These are phyloP conservation scores for Phylloporus rhodoxanthus DNA, from an alignment of 768 basidiomycete species.

Conservation along the genomic window DNA sequence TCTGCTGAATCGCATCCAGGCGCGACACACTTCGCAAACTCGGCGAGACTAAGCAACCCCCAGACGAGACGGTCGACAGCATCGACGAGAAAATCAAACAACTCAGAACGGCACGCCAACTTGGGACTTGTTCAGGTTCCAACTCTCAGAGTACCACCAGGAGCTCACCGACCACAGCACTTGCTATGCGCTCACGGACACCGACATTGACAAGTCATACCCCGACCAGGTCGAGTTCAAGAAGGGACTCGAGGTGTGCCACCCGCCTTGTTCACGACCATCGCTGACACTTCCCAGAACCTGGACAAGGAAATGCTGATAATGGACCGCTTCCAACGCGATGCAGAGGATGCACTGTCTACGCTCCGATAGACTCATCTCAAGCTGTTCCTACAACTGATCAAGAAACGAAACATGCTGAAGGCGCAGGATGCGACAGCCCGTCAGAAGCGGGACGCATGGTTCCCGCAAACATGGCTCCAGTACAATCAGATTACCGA, in stretches of 20 bases:
- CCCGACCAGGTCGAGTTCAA: conserved; percentile 24
- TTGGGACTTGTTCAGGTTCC: conserved; percentile 26
- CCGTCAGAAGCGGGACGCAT: conserved; percentile 25
- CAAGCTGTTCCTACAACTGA: conserved; percentile 18
- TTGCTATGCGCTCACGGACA: conserved; percentile 24
- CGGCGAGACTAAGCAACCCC: conserved; percentile 7
- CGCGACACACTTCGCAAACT: conserved; percentile 20
- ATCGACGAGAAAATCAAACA: conserved; percentile 26
- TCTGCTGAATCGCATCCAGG: conserved; percentile 1
- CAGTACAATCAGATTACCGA: conserved; percentile 29
- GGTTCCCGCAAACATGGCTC: conserved; percentile 25
- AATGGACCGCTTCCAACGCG: conserved; percentile 20
- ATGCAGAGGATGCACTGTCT: conserved; percentile 26
- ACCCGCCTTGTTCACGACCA: neutral
- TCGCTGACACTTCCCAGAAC: conserved; percentile 10
- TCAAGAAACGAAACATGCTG: conserved; percentile 7
- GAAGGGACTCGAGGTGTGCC: conserved; percentile 19
- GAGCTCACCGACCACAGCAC: conserved; percentile 29
- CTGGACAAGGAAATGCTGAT: conserved; percentile 14
- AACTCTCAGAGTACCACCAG: conserved; percentile 29
- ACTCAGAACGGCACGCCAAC: conserved; percentile 26
- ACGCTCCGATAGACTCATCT: conserved; percentile 30
- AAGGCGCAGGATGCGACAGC: conserved; percentile 15
- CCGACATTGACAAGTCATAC: conserved; percentile 24
- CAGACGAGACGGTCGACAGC: conserved; percentile 23